These are phyloP conservation scores for Phytophthora rubi DNA, from an alignment of 352 stramenopile species.

Conservation along the genomic window DNA sequence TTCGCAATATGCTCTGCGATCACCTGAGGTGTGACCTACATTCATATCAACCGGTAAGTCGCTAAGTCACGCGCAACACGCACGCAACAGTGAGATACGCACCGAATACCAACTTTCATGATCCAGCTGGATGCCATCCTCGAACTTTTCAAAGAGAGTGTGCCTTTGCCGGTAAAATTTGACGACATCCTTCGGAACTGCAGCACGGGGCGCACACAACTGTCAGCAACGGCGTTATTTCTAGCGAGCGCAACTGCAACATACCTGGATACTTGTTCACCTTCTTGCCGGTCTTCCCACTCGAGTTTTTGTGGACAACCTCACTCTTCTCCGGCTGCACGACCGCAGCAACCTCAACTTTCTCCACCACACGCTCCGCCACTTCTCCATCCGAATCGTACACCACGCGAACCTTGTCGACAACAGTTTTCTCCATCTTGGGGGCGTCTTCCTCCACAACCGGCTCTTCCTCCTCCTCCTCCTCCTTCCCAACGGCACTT, in stretches of 20 bases:
- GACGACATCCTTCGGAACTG: slow-evolving; percentile 50
- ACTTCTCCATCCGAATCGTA: slow-evolving; percentile 76
- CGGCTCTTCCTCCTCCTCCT: not conserved
- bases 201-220: slow-evolving; percentile 6
- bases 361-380: slow-evolving; percentile 45
- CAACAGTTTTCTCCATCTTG: slow-evolving; percentile 27
- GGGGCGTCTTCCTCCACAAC: not conserved
- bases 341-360: slow-evolving; percentile 39
- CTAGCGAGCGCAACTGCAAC: not conserved
- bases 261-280: slow-evolving; percentile 46
- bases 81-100: slow-evolving; percentile 15
- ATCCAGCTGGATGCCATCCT: slow-evolving; percentile 92
- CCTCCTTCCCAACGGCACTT: not conserved
- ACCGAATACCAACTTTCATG: slow-evolving; percentile 94
- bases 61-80: not conserved
- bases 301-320: slow-evolving; percentile 25
- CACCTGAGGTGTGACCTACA: slow-evolving; percentile 88
- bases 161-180: slow-evolving; percentile 94
- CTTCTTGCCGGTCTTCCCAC: slow-evolving; percentile 18
- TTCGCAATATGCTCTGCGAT: slow-evolving; percentile 90
- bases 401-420: slow-evolving; percentile 68
- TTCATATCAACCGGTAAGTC: not conserved
- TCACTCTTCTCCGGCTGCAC: slow-evolving; percentile 16
- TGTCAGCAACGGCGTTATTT: slow-evolving; percentile 1
- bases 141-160: slow-evolving; percentile 90